phyloP scores from a whole-genome alignment of 331 rosid species.

The Cucumis variabilis region DNA sequence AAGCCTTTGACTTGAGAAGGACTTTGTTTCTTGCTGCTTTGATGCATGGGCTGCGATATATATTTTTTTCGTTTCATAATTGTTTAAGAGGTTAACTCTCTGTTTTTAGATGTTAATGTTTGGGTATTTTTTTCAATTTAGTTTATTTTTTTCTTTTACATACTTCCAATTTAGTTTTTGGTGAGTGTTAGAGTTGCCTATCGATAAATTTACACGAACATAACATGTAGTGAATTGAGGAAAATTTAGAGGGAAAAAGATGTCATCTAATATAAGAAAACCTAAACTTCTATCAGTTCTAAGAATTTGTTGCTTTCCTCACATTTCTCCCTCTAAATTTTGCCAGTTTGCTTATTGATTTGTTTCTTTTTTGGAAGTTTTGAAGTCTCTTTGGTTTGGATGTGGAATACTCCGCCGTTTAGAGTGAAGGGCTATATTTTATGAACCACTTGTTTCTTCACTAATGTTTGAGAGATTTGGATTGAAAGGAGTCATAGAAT shows the following conservation, averaged over 20 bases:
- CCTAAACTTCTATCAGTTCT: not conserved
- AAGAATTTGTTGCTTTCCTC: not conserved
- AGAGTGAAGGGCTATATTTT: not conserved
- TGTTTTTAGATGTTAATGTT: not conserved
- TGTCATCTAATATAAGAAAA: not conserved
- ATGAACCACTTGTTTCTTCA: not conserved
- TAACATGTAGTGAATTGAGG: not conserved
- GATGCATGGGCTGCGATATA: not conserved
- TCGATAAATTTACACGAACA: not conserved
- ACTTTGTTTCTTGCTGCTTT: not conserved
- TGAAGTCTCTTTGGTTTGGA: not conserved
- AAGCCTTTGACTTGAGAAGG: not conserved
- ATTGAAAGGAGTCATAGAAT: not conserved
- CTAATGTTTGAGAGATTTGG: not conserved
- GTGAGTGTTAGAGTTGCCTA: not conserved
- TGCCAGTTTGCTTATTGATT: not conserved
- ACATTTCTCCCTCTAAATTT: not conserved
- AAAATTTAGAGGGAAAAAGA: not conserved
- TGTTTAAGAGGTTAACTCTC: not conserved
- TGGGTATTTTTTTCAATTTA: not conserved
- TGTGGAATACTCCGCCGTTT: not conserved
- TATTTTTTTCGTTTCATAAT: not conserved
- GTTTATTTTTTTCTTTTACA: not conserved
- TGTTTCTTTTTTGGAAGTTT: not conserved
- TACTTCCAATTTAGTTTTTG: not conserved